Evolutionary conservation across 306 rosid species (phyloP), one percentile per base, ranked within the genome.

Genomic region (Gynostemma pentaphyllum): DNA sequence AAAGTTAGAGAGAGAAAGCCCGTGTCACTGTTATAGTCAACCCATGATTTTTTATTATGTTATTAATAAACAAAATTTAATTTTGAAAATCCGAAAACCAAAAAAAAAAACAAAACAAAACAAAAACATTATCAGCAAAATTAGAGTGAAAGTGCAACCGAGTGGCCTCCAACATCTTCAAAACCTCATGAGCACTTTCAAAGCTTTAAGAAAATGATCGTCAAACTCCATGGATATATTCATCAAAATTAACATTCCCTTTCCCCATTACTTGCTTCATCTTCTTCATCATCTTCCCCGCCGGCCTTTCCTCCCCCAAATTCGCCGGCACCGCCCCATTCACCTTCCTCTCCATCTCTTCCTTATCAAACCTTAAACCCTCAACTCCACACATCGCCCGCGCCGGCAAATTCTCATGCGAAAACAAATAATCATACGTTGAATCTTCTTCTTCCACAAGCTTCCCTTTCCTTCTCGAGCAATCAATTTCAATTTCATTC

Each of bases 111-210:
- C n/a, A n/a, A n/a, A n/a, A n/a, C n/a, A n/a, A n/a, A n/a, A n/a
- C n/a, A n/a, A n/a, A n/a, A n/a, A n/a, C n/a, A 76, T 88, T 94
- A 73, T 88, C 97, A 7, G 99, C 99, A 53, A 86, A 94, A 75
- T 94, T 94, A 22, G 99, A 94, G 82, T 94, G 99, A 80, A 88
- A 94, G 60, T 94, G 94, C 37, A 94, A 77, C 49, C 90, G 66
- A 1, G 97, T 88, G 0, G 99, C 97, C 79, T 88, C 97, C 16
- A 94, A 88, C 97, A 94, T 76, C 87, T 94, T 88, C 7, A 97
- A 86, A 72, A 94, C 97, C 39, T 84, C 97, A 34, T 82, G 90
- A 50, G 94, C 95, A 72, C 89, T 80, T 74, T 94, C 87, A 0
- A 88, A 70, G 99, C 99, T 76, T 83, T 82, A 45, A 94, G 88